Evolutionary conservation across 441 rosid genomes (phyloP), one percentile per base, ranked within the genome.

Genomic region (Macaranga tanarius): DNA sequence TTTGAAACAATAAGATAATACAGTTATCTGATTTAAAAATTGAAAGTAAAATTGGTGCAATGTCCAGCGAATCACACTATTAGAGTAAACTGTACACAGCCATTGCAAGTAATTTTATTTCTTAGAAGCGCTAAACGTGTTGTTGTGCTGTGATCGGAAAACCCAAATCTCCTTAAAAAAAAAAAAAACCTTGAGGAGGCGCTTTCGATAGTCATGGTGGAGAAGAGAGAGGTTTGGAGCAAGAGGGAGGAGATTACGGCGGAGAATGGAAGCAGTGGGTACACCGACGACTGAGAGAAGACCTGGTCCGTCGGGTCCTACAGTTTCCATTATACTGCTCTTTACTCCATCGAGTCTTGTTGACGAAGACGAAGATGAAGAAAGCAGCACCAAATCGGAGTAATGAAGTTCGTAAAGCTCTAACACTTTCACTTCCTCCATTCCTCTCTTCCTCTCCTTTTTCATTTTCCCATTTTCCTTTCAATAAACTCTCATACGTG

Each of bases 241-340:
- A 45, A 87, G 77, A 23, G 85, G 93, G 62, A 89, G 92, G 71
- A 90, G 90, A 57, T 76, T 78, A 20, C 78, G 83, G 75, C 97
- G 94, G 61, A 88, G 90, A 17, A 82, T 19, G 74, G 86, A 74
- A 69, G 83, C 85, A 52, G 79, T 80, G 13, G 90, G 89, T 71
- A 92, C 85, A 48, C 79, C 86, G 60, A 85, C 82, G 78, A 95
- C 55, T 47, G 92, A 83, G 62, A 95, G 87, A 15, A 95, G 86
- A 16, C 97, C 97, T 0, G 97, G 92, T 59, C 97, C 97, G 3
- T 58, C 51, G 4, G 91, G 92, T 55, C 97, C 98, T 2, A 92
- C 84, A 71, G 85, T 84, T 80, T 88, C 89, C 87, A 88, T 79
- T 66, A 95, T 73, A 31, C 61, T 75, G 64, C 70, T 71, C 81